Evolutionary conservation across 2,329 filamentous ascomycete species (phyloP), one percentile per base, ranked within the genome.

Genomic region (Bisporella sp.): DNA sequence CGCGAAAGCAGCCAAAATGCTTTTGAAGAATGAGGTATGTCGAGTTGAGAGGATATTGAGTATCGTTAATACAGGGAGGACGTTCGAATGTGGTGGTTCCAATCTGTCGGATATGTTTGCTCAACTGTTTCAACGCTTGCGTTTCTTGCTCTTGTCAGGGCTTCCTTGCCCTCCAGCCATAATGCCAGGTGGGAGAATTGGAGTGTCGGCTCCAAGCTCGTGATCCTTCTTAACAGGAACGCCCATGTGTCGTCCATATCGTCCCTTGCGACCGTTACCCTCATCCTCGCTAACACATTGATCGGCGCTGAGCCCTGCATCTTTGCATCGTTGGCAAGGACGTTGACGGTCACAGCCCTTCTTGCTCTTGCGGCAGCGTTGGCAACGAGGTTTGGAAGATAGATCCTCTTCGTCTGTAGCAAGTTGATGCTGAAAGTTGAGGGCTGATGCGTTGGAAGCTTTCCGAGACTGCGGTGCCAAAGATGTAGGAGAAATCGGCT

Each of bases 341-440:
- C 93, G 85, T 71, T 97, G 93, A 52, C 93, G 85, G 72, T 99
- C 93, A 66, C 93, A 99, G 9, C 93, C 93, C 73, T 99, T 99
- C 78, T 99, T 99, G 73, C 92, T 97, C 81, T 99, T 99, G 63
- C 93, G 87, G 76, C 93, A 99, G 52, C 93, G 87, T 69, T 99
- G 93, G 75, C 93, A 99, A 56, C 93, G 90, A 50, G 93, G 93
- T 72, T 97, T 96, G 58, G 87, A 91, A 0, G 92, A 96, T 21
- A 97, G 73, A 51, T 96, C 91, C 58, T 96, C 91, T 58, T 96
- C 89, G 58, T 90, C 89, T 32, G 75, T 74, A 45, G 75, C 79
- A 40, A 81, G 70, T 55, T 77, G 78, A 57, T 80, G 73, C 60
- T 82, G 79, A 64, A 82, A 81, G 63, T 78, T 82, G 63, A 83